Base-by-base conservation (phyloP, 2,329 filamentous ascomycete species). In the Talaromyces piceae region DNA sequence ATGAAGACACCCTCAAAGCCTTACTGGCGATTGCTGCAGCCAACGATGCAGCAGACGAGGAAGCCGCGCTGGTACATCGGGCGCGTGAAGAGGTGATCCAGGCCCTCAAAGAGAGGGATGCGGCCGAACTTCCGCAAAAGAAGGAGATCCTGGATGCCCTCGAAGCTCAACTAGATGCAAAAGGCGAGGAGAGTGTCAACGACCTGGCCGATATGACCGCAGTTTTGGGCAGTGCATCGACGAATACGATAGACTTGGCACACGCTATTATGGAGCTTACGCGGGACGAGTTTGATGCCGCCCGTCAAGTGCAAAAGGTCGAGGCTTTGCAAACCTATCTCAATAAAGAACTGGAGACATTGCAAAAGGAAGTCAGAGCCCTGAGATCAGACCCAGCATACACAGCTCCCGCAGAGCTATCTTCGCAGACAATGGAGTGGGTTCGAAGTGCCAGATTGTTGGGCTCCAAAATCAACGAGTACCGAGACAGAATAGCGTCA, bases 1-100 rank as follows among this genome's bases (percentile, higher is more conserved):
- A 93, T 63, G 78, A 85, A 26, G 87, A 91, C 43, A 96, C 91
- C 0, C 76, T 95, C 46, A 84, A 82, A 57, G 82, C 79, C 1
- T 77, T 95, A 3, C 77, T 94, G 7, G 80, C 84, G 23, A 76
- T 95, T 6, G 87, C 87, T 18, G 76, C 83, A 9, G 75, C 83
- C 39, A 95, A 93, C 64, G 90, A 95, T 63, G 72, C 80, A 11
- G 87, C 86, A 8, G 67, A 73, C 46, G 69, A 73, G 16, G 69
- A 71, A 45, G 61, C 61, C 16, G 58, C 55, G 12, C 56, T 68
- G 13, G 56, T 70, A 27, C 64, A 71, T 33, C 63, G 63, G 20
- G 67, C 67, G 6, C 64, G 66, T 5, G 63, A 70, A 58, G 65
- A 71, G 54, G 63, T 65, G 16, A 55, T 70, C 9, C 54, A 59